Evolutionary conservation across 1,139 yeast species (phyloP), one percentile per base, ranked within the genome.

Genomic region (Taphrina populina): DNA sequence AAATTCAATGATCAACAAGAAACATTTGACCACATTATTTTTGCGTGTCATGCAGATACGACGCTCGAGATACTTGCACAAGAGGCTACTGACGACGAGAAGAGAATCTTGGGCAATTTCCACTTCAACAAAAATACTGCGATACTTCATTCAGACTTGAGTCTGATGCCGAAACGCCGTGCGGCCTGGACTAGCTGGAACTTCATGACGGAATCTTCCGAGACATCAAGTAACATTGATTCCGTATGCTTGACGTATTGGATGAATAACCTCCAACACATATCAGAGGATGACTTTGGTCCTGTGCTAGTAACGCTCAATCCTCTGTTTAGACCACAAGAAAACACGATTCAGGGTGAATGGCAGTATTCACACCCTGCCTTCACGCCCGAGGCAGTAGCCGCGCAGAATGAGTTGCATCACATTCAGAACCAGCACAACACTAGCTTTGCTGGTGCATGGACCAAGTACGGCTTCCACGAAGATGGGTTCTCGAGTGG

Each of bases 401-500:
- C 27, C 5, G 54, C 54, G 13, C 54, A 49, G 23, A 37, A 49
- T 24, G 33, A 39, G 20, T 33, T 49, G 27, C 54, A 32, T 5
- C n/a, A 4, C 20, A 49, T 49, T 21, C 54, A 49, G 15, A 39
- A 39, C 26, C 17, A 21, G 32, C 20, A 39, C 23, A 41, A 26
- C n/a, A 49, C 54, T 8, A 37, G 46, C 23, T 52, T 41, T 24
- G 49, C 51, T 3, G 56, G 56, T 3, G 56, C 56, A 3, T 52
- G 56, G 56, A 52, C 56, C 10, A 52, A 52, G 17, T 52, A 52
- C 17, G 56, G 56, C 2, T 52, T 52, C 32, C 56, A 52, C 26
- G 56, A 52, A 29, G 56, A 52, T 20, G 56, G 56, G 3, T 52
- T 52, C 30, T 34, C 51, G n/a, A 43, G 51, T 34, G 56, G 56